These are phyloP conservation scores for Sporothrix pseudoabietina DNA, from an alignment of 2,329 filamentous ascomycete species.

Conservation along the genomic window DNA sequence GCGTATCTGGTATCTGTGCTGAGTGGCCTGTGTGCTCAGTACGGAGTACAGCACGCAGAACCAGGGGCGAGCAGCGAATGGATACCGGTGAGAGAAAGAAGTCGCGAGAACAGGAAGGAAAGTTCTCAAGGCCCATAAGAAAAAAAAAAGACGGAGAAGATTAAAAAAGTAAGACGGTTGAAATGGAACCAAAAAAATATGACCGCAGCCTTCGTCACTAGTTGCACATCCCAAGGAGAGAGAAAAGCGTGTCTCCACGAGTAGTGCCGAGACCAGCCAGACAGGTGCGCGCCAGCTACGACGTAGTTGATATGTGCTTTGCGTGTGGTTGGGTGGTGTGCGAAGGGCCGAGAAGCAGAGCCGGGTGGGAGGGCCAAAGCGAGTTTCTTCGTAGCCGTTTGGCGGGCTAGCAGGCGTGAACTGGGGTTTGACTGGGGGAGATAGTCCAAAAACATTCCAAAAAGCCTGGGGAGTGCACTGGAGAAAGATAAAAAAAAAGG, in stretches of 20 bases:
- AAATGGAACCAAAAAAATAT: background rate
- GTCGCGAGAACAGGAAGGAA: background rate
- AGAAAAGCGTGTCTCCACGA: background rate
- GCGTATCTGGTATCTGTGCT: conserved; percentile 12
- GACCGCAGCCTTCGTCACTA: background rate
- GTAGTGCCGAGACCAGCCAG: background rate
- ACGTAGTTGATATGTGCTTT: conserved; percentile 4
- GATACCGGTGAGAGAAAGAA: background rate
- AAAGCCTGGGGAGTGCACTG: conserved; percentile 5
- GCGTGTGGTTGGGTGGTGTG: background rate
- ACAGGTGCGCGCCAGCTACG: conserved; percentile 22
- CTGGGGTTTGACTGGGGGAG: conserved; percentile 10
- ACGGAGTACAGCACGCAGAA: background rate
- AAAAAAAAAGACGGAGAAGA: background rate
- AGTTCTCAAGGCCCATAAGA: background rate
- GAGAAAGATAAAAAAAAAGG: background rate
- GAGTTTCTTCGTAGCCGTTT: background rate
- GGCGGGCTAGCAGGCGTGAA: background rate
- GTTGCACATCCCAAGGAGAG: background rate
- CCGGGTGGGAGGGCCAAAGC: background rate
- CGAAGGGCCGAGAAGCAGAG: background rate
- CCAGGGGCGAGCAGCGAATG: background rate
- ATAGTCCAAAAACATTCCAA: no score
- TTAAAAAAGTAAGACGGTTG: background rate
- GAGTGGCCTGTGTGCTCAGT: background rate